These are phyloP conservation scores for Chaetomium fimeti DNA, from an alignment of 495 filamentous ascomycete species.

Conservation along the genomic window DNA sequence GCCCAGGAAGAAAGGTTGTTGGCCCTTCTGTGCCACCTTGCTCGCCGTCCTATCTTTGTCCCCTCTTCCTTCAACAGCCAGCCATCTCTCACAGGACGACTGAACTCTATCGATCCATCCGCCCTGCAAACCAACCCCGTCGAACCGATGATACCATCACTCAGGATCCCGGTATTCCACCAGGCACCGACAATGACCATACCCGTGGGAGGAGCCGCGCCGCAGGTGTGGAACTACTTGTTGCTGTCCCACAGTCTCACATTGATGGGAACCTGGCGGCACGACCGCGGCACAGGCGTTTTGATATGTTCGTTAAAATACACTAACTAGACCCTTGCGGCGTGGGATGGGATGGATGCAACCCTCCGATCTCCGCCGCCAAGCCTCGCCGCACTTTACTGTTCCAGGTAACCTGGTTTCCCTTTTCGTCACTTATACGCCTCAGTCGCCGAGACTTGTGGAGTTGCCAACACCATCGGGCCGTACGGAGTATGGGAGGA, in stretches of 20 bases:
- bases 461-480: not conserved
- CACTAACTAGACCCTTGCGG: not conserved
- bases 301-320: not conserved
- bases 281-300: not conserved
- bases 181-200: not conserved
- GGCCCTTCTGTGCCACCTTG: not conserved
- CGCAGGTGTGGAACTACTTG: not conserved
- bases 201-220: not conserved
- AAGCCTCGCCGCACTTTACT: not conserved
- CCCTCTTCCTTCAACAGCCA: not conserved
- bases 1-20: too few species aligned
- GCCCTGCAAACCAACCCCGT: not conserved
- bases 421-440: constrained; percentile 7
- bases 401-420: constrained; percentile 4
- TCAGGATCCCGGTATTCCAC: not conserved
- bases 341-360: not conserved
- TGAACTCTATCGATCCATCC: not conserved
- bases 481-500: too few species aligned
- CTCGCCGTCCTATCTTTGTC: not conserved
- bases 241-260: constrained; percentile 5
- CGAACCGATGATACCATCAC: not conserved
- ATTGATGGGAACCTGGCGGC: constrained; percentile 5
- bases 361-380: not conserved
- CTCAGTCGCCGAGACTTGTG: not conserved
- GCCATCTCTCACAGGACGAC: not conserved